Evolutionary conservation across 2,329 filamentous ascomycete genomes (phyloP), one percentile per base, ranked within the genome.

Genomic region (Boeremia lycopersici): DNA sequence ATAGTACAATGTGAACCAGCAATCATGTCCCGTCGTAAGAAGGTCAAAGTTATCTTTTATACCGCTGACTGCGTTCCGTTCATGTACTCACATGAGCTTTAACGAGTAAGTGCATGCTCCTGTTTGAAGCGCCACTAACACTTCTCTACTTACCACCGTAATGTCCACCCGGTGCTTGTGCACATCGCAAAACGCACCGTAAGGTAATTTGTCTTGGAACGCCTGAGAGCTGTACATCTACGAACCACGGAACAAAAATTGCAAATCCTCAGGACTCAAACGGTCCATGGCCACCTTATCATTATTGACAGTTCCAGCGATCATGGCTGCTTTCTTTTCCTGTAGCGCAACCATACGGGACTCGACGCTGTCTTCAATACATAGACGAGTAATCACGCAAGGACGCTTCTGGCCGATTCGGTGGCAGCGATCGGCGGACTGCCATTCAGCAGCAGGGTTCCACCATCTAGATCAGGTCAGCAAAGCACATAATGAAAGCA

Each of bases 391-490:
- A 66, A 99, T 96, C 31, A 91, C 91, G 73, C 95, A 98, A 26
- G 93, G 93, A 7, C 95, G 89, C 41, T 88, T 90, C 79, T 99
- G 95, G 29, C 95, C 95, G 64, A 98, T 99, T 51, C 95, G 92
- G 77, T 98, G 95, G 63, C 79, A 82, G 43, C 80, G 78, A 60
- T 99, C 95, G 2, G 95, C 95, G 58, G 90, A 95, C 77, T 99
- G 95, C 95, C 95, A 99, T 78, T 99, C 95, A 0, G 93, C 93
- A n/a, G 93, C 93, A n/a, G 95, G 95, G 65, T 98, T 98, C 95
- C 95, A 99, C 95, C 95, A 98, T 64, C 89, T 92, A 63, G 31
- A 58, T 29, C 12, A 25, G 25, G 47, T 78, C 63, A 74, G 74
- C 41, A 65, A 19, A 11, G 15, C 15, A 10, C 5, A 2, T 15